Conservation (phyloP, 148 eudicot species). For the Vaccinium vitisidaea region DNA sequence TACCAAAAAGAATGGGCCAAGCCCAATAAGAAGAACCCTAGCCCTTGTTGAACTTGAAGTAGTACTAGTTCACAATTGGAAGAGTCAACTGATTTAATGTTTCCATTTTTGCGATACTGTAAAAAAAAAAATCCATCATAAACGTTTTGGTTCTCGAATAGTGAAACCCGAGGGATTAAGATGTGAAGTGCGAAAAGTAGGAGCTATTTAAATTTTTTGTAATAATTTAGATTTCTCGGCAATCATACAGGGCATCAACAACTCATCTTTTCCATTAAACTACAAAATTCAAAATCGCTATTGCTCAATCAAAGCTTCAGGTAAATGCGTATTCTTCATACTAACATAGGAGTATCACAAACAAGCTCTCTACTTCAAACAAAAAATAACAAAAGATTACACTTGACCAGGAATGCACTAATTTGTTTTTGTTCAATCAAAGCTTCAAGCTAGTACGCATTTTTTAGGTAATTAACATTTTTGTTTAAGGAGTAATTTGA, state of each 20-base stretch:
- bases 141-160: neutral
- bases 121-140: neutral
- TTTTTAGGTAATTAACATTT: too few species aligned
- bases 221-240: too few species aligned
- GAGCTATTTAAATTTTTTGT: too few species aligned
- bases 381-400: neutral
- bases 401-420: neutral
- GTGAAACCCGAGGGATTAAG: neutral
- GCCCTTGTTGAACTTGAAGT: neutral
- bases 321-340: neutral
- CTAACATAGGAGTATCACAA: neutral
- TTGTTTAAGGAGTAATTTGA: too few species aligned
- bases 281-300: too few species aligned
- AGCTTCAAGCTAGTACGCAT: too few species aligned
- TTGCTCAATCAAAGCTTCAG: neutral
- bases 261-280: too few species aligned
- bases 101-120: neutral
- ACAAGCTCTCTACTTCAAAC: neutral
- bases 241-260: too few species aligned
- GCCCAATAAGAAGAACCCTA: too few species aligned
- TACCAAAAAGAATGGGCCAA: too few species aligned
- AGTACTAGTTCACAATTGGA: neutral
- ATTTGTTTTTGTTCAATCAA: too few species aligned
- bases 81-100: neutral
- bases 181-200: too few species aligned